A percentile compares a stretch with the other conserved stretches of the same genome.
phyloP scores from a whole-genome alignment of 306 rosid genomes.

The Rosa chinensis region DNA sequence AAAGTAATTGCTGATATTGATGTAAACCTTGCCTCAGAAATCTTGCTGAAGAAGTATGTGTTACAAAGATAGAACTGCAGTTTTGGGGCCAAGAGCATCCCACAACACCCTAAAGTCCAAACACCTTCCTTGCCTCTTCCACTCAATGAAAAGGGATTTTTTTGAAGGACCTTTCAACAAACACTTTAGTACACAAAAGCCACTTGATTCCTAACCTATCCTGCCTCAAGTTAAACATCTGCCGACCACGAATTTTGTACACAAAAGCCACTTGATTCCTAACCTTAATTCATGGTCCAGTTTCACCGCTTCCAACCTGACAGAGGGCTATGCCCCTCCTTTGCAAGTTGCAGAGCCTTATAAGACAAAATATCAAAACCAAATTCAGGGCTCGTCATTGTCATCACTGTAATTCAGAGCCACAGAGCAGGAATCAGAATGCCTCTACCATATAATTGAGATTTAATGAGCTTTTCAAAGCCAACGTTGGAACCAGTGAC shows the following conservation, averaged over 20 bases:
- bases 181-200: background rate
- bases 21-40: background rate
- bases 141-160: background rate
- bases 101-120: background rate
- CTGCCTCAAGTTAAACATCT: conserved; percentile 7
- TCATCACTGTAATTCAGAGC: background rate
- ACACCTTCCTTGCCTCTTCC: background rate
- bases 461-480: background rate
- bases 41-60: background rate
- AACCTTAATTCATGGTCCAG: background rate
- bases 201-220: conserved; percentile 10
- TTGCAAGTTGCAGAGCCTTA: conserved; percentile 11
- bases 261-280: conserved; percentile 9
- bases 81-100: background rate
- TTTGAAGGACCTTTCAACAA: background rate
- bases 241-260: conserved; percentile 2
- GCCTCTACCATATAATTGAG: background rate
- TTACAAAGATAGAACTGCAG: background rate
- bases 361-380: background rate
- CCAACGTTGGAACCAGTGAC: background rate
- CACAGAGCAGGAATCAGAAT: background rate
- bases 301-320: background rate
- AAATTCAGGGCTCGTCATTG: background rate
- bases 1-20: background rate
- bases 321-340: background rate